A percentile compares a stretch with the other conserved stretches of the same genome.
These are phyloP conservation scores for Ogataea naganishii DNA, from an alignment of 805 yeast species.

Conservation along the genomic window DNA sequence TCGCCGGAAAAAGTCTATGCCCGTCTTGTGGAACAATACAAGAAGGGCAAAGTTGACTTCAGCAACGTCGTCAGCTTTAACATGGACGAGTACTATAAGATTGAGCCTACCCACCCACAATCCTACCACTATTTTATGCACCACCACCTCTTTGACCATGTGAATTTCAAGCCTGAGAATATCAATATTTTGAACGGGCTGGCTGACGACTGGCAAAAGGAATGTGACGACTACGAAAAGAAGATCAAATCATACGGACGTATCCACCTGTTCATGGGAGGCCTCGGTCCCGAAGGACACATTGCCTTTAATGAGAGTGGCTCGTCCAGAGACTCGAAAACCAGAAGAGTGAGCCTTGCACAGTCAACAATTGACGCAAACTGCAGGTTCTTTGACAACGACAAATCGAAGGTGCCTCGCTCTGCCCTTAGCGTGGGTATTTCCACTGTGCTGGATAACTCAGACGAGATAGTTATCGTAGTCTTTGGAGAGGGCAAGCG, in stretches of 20 bases:
- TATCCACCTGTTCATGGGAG: slow-evolving; percentile 48
- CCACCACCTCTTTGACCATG: slow-evolving; percentile 44
- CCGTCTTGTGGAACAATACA: slow-evolving; percentile 34
- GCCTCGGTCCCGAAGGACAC: slow-evolving; percentile 55
- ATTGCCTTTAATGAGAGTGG: slow-evolving; percentile 55
- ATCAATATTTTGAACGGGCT: slow-evolving; percentile 49
- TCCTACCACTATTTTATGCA: slow-evolving; percentile 53
- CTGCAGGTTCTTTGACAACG: slow-evolving; percentile 41
- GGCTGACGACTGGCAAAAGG: slow-evolving; percentile 33
- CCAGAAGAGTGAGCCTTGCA: slow-evolving; percentile 39
- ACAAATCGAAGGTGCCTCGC: slow-evolving; percentile 38
- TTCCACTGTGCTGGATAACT: slow-evolving; percentile 46
- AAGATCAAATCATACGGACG: slow-evolving; percentile 39
- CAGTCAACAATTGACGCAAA: slow-evolving; percentile 44
- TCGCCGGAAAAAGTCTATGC: slow-evolving; percentile 50
- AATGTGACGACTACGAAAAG: slow-evolving; percentile 40
- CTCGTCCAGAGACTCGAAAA: slow-evolving; percentile 32
- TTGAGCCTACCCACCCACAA: slow-evolving; percentile 37
- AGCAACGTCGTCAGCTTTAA: slow-evolving; percentile 49
- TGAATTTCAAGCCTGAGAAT: slow-evolving; percentile 42
- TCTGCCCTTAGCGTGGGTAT: slow-evolving; percentile 48
- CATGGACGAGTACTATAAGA: slow-evolving; percentile 52
- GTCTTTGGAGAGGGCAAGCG: slow-evolving; percentile 41
- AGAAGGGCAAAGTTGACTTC: slow-evolving; percentile 33
- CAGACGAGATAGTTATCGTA: slow-evolving; percentile 41